Evolutionary conservation across 2,329 filamentous ascomycete genomes (phyloP).

Genomic region (Ceratocystis lukuohia): DNA sequence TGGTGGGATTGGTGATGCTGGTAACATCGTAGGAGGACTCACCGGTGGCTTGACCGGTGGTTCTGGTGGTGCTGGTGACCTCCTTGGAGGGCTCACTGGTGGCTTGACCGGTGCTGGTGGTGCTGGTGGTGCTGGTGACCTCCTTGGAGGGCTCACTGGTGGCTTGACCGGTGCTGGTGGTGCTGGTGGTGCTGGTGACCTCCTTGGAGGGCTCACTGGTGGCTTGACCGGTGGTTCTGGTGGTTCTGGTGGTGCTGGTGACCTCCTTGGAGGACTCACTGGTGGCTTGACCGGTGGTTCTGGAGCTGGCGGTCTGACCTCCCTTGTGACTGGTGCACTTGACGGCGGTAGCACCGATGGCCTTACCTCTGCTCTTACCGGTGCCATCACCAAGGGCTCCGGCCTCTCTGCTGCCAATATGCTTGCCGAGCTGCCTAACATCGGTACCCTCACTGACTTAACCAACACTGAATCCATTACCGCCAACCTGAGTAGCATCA

Average conservation of each 20-base stretch:
- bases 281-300: not conserved
- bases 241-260: not conserved
- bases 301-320: not conserved
- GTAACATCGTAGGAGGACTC: not conserved
- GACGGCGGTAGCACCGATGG: not conserved
- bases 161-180: slow-evolving; percentile 2
- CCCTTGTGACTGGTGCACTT: not conserved
- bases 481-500: not conserved
- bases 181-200: not conserved
- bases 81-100: not conserved
- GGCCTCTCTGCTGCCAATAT: not conserved
- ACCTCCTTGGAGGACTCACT: not conserved
- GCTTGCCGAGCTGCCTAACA: not conserved
- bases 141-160: not conserved
- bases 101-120: not conserved
- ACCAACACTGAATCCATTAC: not conserved
- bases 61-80: not conserved
- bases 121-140: not conserved
- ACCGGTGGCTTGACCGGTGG: not conserved
- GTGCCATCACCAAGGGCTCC: not conserved
- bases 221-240: not conserved
- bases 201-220: not conserved
- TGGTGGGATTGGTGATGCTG: not conserved
- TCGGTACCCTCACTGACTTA: slow-evolving; percentile 3
- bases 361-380: not conserved